Percentiles rank a stretch among this genome's conserved stretches.
Conservation (phyloP, 2,329 filamentous ascomycete genomes). For the Aspergillus bombycis region DNA sequence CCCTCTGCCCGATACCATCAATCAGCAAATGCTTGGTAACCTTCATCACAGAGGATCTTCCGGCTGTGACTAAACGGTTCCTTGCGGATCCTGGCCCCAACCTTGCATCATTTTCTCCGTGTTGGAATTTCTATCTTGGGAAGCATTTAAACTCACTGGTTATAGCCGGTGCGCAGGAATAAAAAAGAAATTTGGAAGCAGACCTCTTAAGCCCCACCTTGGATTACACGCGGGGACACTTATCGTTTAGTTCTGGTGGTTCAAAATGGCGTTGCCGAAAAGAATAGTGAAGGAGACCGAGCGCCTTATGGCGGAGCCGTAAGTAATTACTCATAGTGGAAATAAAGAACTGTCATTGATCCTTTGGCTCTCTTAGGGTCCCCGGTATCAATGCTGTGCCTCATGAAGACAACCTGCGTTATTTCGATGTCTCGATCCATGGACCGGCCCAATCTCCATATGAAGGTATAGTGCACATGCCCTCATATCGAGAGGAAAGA, state of each 20-base stretch:
- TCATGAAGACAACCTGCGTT: slow-evolving; percentile 95
- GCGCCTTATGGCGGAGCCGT: slow-evolving; percentile 95
- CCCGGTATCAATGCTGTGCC: slow-evolving; percentile 94
- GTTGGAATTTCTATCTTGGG: neutral
- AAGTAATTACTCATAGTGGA: slow-evolving; percentile 42
- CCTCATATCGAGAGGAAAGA: neutral
- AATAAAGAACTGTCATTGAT: slow-evolving; percentile 5
- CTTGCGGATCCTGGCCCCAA: slow-evolving; percentile 5
- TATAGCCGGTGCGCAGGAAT: neutral
- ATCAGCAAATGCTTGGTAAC: no score
- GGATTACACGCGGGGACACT: slow-evolving; percentile 19
- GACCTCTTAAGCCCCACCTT: slow-evolving; percentile 12
- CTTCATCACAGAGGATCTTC: slow-evolving; percentile 14
- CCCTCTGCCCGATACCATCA: slow-evolving; percentile 36
- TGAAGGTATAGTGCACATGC: slow-evolving; percentile 65
- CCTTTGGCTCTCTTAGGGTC: slow-evolving; percentile 61
- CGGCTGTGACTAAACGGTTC: slow-evolving; percentile 4
- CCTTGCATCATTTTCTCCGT: slow-evolving; percentile 3
- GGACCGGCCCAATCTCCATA: slow-evolving; percentile 92
- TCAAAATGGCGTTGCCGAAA: slow-evolving; percentile 76
- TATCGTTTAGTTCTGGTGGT: slow-evolving; percentile 19
- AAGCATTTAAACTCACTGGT: neutral
- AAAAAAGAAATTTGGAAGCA: neutral
- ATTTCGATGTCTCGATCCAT: slow-evolving; percentile 97
- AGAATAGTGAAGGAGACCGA: slow-evolving; percentile 99